Evolutionary conservation across 371 early-diverging fungal genomes (phyloP).

Genomic region (Mortierella sp.): DNA sequence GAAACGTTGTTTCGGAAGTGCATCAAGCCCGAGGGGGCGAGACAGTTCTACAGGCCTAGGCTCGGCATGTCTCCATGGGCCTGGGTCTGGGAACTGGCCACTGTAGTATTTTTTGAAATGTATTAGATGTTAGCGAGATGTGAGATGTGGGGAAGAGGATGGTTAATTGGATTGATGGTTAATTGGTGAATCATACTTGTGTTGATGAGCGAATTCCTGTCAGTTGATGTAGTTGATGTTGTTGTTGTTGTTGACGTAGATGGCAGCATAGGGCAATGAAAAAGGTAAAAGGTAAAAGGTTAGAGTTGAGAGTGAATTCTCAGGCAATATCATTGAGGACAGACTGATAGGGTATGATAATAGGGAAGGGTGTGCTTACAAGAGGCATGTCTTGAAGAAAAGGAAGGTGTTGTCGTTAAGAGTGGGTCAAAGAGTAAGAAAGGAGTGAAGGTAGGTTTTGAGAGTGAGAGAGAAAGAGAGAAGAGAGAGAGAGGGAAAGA

Average conservation of each 20-base stretch:
- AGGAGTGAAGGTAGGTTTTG: background rate
- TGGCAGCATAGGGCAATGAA: background rate
- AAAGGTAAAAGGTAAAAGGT: constrained; percentile 2
- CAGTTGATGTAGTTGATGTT: background rate
- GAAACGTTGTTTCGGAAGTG: constrained; percentile 78
- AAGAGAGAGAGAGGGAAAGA: background rate
- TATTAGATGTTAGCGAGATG: background rate
- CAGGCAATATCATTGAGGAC: too few relatives aligned
- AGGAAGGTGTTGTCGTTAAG: background rate
- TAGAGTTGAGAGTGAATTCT: background rate
- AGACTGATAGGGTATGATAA: background rate
- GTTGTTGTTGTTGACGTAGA: background rate
- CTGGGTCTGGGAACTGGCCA: constrained; percentile 80
- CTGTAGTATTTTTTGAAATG: constrained; percentile 32
- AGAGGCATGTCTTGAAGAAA: constrained; percentile 38
- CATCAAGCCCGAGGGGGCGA: constrained; percentile 74
- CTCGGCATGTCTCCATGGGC: constrained; percentile 84
- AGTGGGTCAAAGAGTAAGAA: background rate
- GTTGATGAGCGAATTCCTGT: constrained; percentile 88
- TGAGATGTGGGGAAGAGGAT: too few relatives aligned
- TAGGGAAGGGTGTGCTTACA: constrained; percentile 20
- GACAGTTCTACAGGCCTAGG: constrained; percentile 60
- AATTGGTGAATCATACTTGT: constrained; percentile 58
- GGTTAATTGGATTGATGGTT: too few relatives aligned
- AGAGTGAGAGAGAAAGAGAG: constrained; percentile 10